Evolutionary conservation across 352 stramenopile genomes (phyloP), one percentile per base, ranked within the genome.

Genomic region (Globisporangium parvum): DNA sequence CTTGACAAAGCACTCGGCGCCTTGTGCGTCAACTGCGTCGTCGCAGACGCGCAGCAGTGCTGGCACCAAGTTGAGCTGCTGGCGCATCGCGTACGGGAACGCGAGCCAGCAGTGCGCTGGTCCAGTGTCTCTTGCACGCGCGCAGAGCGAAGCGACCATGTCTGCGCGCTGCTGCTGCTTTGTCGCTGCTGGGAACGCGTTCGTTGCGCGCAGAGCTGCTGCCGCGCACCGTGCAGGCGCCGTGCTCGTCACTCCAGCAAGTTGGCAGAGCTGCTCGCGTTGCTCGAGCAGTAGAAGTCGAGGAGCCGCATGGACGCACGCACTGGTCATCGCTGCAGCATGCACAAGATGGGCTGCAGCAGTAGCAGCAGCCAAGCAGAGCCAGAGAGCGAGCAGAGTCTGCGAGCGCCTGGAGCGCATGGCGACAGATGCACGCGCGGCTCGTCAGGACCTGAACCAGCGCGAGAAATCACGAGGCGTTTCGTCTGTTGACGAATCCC

Each of bases 71-170:
- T 57, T 46, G 47, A 51, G 49, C n/a, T 76, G 71, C 10, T 66
- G 57, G 6, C 57, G 61, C 37, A 71, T 26, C 57, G 69, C 57
- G 0, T 49, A 42, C 6, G 71, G 57, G 33, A 78, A 51, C 4
- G 57, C 48, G 1, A 66, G 37, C 78, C 78, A 89, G n/a, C 78
- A 87, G 20, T 54, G 55, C n/a, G 66, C 76, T 26, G 74, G 78
- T 14, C 57, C 69, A 33, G 28, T 53, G 39, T 51, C 54, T 2
- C 39, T 49, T 12, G 57, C 51, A 23, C 23, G 23, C 9, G 67
- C 39, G 47, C 70, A 80, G 9, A 77, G 56, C 46, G 61, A 46
- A 12, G 68, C 53, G 42, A 80, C 62, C 14, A 57, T 65, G 5
- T 62, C 49, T 37, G 60, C 23, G 3, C 60, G 55, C n/a, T 62